phyloP scores from a whole-genome alignment of 164 flowering plant species.

The Tinospora cordifolia region DNA sequence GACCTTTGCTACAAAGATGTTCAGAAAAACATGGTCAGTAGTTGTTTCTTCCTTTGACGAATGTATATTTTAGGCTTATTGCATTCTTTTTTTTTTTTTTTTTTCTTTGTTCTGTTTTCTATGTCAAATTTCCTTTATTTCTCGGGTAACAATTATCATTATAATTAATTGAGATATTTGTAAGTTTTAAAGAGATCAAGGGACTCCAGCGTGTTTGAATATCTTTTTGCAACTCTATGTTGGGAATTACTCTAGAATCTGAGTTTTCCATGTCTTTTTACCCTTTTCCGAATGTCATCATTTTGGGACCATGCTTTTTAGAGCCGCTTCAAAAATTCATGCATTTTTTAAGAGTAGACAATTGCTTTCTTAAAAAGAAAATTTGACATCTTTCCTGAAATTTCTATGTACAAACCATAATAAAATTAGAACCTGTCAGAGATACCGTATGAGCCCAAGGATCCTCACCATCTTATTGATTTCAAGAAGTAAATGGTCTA shows the following conservation, averaged over 20 bases:
- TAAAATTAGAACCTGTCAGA: background rate
- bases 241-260: too few relatives aligned
- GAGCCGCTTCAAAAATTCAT: background rate
- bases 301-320: background rate
- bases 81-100: background rate
- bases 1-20: constrained; percentile 63
- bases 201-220: too few relatives aligned
- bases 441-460: too few relatives aligned
- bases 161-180: too few relatives aligned
- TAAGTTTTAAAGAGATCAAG: too few relatives aligned
- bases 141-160: too few relatives aligned
- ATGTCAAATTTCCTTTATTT: too few relatives aligned
- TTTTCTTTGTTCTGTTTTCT: background rate
- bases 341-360: background rate
- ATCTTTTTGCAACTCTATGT: too few relatives aligned
- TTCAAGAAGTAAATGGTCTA: too few relatives aligned
- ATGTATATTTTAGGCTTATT: background rate
- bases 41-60: constrained; percentile 2
- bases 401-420: background rate
- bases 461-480: too few relatives aligned
- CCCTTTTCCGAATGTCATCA: background rate
- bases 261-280: too few relatives aligned
- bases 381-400: background rate
- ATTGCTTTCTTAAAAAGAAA: background rate
- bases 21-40: constrained; percentile 42